A percentile compares a stretch with the other conserved stretches of the same genome.
Conservation (phyloP, 495 filamentous ascomycete genomes). For the Bathelium albidoporum region DNA sequence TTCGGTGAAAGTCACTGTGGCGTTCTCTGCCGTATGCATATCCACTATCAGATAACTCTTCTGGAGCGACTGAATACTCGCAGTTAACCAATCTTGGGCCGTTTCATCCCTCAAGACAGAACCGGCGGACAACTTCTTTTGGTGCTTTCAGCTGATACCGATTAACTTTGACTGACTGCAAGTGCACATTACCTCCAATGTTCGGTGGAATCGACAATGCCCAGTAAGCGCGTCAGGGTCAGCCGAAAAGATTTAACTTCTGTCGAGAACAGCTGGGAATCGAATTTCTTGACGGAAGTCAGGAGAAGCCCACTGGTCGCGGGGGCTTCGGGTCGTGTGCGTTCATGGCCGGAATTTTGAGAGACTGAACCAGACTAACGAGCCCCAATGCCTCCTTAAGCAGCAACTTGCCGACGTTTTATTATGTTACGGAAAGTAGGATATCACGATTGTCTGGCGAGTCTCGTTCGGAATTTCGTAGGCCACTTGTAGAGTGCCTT, state of each 20-base stretch:
- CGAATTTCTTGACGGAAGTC: constrained; percentile 6
- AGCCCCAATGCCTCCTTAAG: constrained; percentile 1
- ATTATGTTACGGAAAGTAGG: no score
- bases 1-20: background rate
- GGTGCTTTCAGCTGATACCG: constrained; percentile 8
- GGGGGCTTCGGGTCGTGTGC: constrained; percentile 3
- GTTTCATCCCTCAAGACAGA: constrained; percentile 6
- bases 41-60: constrained; percentile 14
- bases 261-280: background rate
- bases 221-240: background rate
- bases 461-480: no score
- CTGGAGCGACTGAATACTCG: background rate
- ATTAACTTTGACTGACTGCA: constrained; percentile 5
- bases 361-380: constrained; percentile 9
- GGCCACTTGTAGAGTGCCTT: no score
- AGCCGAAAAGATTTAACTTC: background rate
- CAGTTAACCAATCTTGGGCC: constrained; percentile 11
- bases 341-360: constrained; percentile 13
- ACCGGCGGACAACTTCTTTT: background rate
- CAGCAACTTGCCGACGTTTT: constrained; percentile 1
- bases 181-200: background rate
- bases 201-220: background rate
- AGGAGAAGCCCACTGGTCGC: background rate
- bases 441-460: no score
- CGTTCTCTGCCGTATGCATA: constrained; percentile 6